Percentiles rank a stretch among this genome's conserved stretches.
Evolutionary conservation across 768 basidiomycete species (phyloP).

Genomic region (Hygrocybe punicea): DNA sequence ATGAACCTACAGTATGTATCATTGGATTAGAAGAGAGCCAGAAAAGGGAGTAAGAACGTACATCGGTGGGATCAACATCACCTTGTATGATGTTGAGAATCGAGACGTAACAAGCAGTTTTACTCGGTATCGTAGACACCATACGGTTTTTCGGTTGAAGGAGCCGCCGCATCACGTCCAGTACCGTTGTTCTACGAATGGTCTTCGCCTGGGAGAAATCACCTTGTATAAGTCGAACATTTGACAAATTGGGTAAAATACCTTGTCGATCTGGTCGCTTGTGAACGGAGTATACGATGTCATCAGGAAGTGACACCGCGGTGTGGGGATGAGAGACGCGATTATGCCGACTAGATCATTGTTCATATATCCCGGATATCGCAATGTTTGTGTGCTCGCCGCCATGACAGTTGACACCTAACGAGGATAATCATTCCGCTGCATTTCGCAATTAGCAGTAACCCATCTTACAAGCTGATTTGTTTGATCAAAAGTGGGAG

Average conservation of each 20-base stretch:
- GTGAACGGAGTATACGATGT: slow-evolving; percentile 99
- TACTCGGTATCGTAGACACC: slow-evolving; percentile 91
- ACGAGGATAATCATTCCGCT: not conserved
- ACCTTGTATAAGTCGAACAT: not conserved
- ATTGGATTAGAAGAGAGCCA: not conserved
- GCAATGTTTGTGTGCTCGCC: slow-evolving; percentile 92
- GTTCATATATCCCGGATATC: slow-evolving; percentile 99
- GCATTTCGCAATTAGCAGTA: not conserved
- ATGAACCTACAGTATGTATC: slow-evolving; percentile 62
- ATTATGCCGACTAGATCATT: slow-evolving; percentile 97
- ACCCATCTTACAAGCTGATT: slow-evolving; percentile 70
- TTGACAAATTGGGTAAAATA: slow-evolving; percentile 22
- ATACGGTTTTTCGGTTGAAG: slow-evolving; percentile 98
- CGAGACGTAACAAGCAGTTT: slow-evolving; percentile 93
- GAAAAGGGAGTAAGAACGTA: slow-evolving; percentile 24
- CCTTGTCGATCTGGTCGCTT: slow-evolving; percentile 94
- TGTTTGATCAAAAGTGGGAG: slow-evolving; percentile 85
- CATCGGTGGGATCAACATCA: slow-evolving; percentile 97
- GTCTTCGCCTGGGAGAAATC: slow-evolving; percentile 70
- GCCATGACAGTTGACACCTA: slow-evolving; percentile 98
- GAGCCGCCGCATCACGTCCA: slow-evolving; percentile 97
- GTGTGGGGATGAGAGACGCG: slow-evolving; percentile 94
- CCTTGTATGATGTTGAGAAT: slow-evolving; percentile 98
- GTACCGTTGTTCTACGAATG: slow-evolving; percentile 91
- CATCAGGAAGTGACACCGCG: slow-evolving; percentile 97